These are phyloP conservation scores for Fusarium sp. DNA, from an alignment of 2,329 filamentous ascomycete species.

Conservation along the genomic window DNA sequence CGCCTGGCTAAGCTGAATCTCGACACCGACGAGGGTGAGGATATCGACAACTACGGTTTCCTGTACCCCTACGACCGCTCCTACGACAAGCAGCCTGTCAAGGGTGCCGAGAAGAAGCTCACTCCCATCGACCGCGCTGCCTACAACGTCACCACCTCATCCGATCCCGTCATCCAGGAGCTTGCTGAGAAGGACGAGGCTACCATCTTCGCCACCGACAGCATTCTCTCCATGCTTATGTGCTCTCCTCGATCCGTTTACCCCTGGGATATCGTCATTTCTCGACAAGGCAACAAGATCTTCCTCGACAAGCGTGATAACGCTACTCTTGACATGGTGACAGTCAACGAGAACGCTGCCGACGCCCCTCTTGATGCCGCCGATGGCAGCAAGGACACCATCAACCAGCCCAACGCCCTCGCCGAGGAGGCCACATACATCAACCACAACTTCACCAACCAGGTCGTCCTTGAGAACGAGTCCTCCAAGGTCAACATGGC, in stretches of 20 bases:
- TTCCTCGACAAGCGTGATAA: slow-evolving; percentile 99
- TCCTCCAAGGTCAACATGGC: slow-evolving; percentile 83
- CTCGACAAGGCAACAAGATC: slow-evolving; percentile 93
- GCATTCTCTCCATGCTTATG: slow-evolving; percentile 99
- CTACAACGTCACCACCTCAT: slow-evolving; percentile 97
- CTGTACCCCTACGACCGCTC: slow-evolving; percentile 97
- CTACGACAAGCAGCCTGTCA: slow-evolving; percentile 93
- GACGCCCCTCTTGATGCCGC: slow-evolving; percentile 92
- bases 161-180: slow-evolving; percentile 96
- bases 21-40: slow-evolving; percentile 93
- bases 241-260: slow-evolving; percentile 96
- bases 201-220: slow-evolving; percentile 96
- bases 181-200: slow-evolving; percentile 95
- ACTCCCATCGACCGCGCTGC: slow-evolving; percentile 91
- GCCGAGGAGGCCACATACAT: slow-evolving; percentile 99
- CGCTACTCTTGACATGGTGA: slow-evolving; percentile 94
- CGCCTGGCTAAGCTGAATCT: slow-evolving; percentile 95
- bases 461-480: slow-evolving; percentile 88
- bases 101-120: slow-evolving; percentile 87
- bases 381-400: slow-evolving; percentile 90
- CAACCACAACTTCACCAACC: slow-evolving; percentile 99
- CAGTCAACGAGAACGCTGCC: slow-evolving; percentile 97
- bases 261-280: slow-evolving; percentile 97
- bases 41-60: slow-evolving; percentile 95
- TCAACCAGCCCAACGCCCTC: slow-evolving; percentile 93